Evolutionary conservation across 1,139 yeast genomes (phyloP).

Genomic region (Sugiyamaella pinicola): DNA sequence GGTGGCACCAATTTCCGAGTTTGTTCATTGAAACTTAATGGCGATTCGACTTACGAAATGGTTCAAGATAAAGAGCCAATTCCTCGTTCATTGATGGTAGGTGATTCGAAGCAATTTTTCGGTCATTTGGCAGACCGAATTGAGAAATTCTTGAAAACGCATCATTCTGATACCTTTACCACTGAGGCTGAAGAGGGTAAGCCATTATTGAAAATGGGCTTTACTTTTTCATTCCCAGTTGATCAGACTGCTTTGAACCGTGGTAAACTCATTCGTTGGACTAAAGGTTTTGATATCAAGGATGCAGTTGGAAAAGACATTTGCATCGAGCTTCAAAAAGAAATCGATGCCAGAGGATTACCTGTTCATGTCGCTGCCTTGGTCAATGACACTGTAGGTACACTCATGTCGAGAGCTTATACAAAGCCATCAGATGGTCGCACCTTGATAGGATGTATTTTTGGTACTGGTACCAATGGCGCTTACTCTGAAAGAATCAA

Average conservation of each 20-base stretch:
- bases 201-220: conserved; percentile 66
- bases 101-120: conserved; percentile 59
- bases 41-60: conserved; percentile 75
- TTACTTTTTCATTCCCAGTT: conserved; percentile 91
- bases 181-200: conserved; percentile 32
- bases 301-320: conserved; percentile 86
- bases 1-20: conserved; percentile 91
- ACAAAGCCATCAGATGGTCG: conserved; percentile 63
- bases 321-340: conserved; percentile 67
- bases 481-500: conserved; percentile 79
- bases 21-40: conserved; percentile 76
- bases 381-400: conserved; percentile 94
- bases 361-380: conserved; percentile 83
- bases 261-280: conserved; percentile 89
- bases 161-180: conserved; percentile 49
- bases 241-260: conserved; percentile 75
- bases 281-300: conserved; percentile 85
- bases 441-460: conserved; percentile 83
- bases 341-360: conserved; percentile 57
- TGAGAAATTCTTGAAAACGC: conserved; percentile 59
- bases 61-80: conserved; percentile 73
- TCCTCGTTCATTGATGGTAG: conserved; percentile 72
- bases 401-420: conserved; percentile 84
- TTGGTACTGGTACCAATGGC: conserved; percentile 97
- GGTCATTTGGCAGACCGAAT: conserved; percentile 72